Evolutionary conservation across 2,329 filamentous ascomycete species (phyloP), one percentile per base, ranked within the genome.

Genomic region (Ceratocystis huliohia): DNA sequence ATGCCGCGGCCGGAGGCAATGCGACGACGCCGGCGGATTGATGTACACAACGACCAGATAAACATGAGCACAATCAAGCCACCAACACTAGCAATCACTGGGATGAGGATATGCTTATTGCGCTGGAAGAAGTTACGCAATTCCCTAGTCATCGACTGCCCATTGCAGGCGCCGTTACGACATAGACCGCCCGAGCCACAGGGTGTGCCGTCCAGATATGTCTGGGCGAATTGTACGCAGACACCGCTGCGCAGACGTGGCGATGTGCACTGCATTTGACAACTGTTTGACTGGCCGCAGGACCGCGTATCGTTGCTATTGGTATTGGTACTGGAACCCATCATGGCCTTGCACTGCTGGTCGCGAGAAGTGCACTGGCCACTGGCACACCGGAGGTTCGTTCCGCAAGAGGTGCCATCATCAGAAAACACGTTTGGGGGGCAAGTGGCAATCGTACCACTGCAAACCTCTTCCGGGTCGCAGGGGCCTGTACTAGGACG

Each of bases 321-420:
- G 72, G 81, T 82, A 66, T 83, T 81, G 0, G 86, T 87, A 69
- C 88, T 83, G 33, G 82, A 84, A 45, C 91, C 91, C 81, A 96
- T 88, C 61, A 95, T 81, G 10, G 85, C 88, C 75, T 87, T 86
- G 78, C 94, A 99, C 77, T 99, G 94, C 73, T 87, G 82, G 74
- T 96, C 86, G 69, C 94, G 87, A 65, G 88, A 94, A 2, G 94
- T 99, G 76, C 94, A 99, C 76, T 97, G 93, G 13, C 94, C 94
- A 59, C 88, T 92, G 37, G 94, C 91, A 74, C 94, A 99, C 41
- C 83, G 77, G 41, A 97, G 81, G 1, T 83, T 83, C 1, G 74
- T 71, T 44, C 90, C 91, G 73, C 94, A 99, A 20, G 77, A 76
- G 3, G 83, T 79, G 69, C 86, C 94, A 74, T 97, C 86, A 0